Evolutionary conservation across 73 alveolate species (phyloP), one percentile per base, ranked within the genome.

Genomic region (Paramecium sexaurelia): DNA sequence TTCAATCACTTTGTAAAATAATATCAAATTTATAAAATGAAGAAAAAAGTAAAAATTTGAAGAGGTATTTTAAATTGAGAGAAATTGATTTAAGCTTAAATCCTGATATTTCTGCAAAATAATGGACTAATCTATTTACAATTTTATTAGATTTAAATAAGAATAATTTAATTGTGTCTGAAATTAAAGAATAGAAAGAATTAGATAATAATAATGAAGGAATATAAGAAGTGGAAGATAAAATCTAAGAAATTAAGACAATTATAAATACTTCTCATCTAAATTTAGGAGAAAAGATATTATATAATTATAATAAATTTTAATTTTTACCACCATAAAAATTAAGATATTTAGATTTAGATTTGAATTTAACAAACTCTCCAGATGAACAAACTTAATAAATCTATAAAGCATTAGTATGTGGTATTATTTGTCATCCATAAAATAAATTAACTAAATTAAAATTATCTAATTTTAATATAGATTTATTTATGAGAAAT

Each of bases 1-100:
- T 78, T 5, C 20, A 78, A 41, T 1, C 26, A 40, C 19, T 78
- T 1, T 56, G 47, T 8, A 61, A 37, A 19, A 43, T 78, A 22
- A 19, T 78, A 2, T 17, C 35, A 4, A 39, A 73, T 13, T 36
- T 73, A 73, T 11, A 73, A 39, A 27, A 73, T 0, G 22, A 19
- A 6, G 68, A 78, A 13, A 36, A 78, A 78, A 45, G 9, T 20
- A 20, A 78, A 1, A 78, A 78, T 10, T 19, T 78, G 19, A 78
- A 78, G 24, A 37, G 90, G 24, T 78, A 78, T 78, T 78, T 29
- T 78, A 37, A 43, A 37, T 17, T 78, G 15, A 78, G 71, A 19
- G 90, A 78, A 1, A 32, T 78, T 41, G 55, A 78, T 41, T 13
- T 78, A 0, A 26, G 45, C 9, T 7, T 15, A 24, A 78, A 78